Conservation (phyloP, 371 early-diverging fungal genomes). For the Lichtheimia ramosa region DNA sequence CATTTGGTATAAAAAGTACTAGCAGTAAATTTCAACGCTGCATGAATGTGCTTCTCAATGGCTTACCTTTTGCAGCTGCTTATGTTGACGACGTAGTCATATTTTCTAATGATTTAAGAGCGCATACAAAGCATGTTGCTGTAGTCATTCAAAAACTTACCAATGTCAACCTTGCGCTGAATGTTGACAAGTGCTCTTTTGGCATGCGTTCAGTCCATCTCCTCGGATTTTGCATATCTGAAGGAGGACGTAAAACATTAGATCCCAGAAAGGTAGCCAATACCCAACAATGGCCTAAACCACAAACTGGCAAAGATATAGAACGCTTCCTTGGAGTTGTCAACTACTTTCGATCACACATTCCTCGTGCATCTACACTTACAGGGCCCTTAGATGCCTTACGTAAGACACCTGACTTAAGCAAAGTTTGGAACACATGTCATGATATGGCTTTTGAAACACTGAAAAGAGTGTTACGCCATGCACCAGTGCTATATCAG, state of each 20-base stretch:
- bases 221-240: conserved; percentile 17
- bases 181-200: conserved; percentile 15
- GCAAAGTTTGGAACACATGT: background rate
- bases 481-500: conserved; percentile 1
- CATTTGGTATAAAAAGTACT: background rate
- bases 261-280: conserved; percentile 16
- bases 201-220: conserved; percentile 1
- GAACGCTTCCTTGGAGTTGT: conserved; percentile 21
- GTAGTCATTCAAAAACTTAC: conserved; percentile 13
- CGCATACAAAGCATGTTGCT: conserved; percentile 7
- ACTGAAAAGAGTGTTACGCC: conserved; percentile 2
- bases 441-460: conserved; percentile 12
- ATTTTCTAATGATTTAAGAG: background rate
- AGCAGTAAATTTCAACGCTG: background rate
- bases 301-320: conserved; percentile 15
- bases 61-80: background rate
- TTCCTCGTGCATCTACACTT: conserved; percentile 13
- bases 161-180: conserved; percentile 12
- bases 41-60: background rate
- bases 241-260: conserved; percentile 6
- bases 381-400: conserved; percentile 22
- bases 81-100: conserved; percentile 13
- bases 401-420: conserved; percentile 3
- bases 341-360: conserved; percentile 27
- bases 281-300: conserved; percentile 5